Evolutionary conservation across 1,284 basidiomycete genomes (phyloP).

Genomic region (Malassezia obtusa): DNA sequence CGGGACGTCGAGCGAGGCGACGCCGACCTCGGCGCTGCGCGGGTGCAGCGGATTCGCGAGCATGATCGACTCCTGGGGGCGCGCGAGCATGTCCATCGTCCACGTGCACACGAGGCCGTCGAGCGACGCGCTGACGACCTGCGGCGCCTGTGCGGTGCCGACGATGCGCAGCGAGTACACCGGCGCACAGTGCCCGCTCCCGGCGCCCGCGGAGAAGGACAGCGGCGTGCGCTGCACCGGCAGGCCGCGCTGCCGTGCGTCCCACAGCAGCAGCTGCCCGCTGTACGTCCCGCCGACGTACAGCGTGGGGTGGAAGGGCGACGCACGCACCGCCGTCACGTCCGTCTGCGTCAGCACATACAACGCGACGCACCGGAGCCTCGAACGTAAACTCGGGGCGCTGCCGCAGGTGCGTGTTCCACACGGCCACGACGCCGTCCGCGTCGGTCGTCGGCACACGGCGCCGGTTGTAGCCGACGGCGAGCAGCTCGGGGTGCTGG

Average conservation of each 20-base stretch:
- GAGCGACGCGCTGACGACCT: constrained; percentile 85
- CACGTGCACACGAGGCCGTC: constrained; percentile 95
- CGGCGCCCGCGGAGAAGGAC: constrained; percentile 50
- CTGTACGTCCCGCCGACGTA: constrained; percentile 96
- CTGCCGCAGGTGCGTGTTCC: constrained; percentile 90
- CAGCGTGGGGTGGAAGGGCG: constrained; percentile 92
- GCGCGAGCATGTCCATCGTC: constrained; percentile 95
- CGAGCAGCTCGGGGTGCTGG: constrained; percentile 86
- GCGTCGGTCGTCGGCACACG: constrained; percentile 62
- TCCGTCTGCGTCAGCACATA: constrained; percentile 62
- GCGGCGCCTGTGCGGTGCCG: constrained; percentile 95
- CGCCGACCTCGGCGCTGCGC: constrained; percentile 71
- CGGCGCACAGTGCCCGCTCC: constrained; percentile 87
- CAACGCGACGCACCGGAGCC: constrained; percentile 63
- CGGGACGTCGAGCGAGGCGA: constrained; percentile 83
- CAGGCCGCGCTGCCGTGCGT: constrained; percentile 79
- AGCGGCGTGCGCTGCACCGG: constrained; percentile 93
- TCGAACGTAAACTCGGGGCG: constrained; percentile 96
- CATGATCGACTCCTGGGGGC: constrained; percentile 55
- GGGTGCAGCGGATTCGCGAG: constrained; percentile 27
- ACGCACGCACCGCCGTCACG: constrained; percentile 88
- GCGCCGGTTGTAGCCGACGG: constrained; percentile 94
- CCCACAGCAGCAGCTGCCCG: constrained; percentile 95
- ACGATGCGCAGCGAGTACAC: constrained; percentile 96
- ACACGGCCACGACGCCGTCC: constrained; percentile 90